These are phyloP conservation scores for Aspergillus nanangensis DNA, from an alignment of 495 filamentous ascomycete genomes.

Conservation along the genomic window DNA sequence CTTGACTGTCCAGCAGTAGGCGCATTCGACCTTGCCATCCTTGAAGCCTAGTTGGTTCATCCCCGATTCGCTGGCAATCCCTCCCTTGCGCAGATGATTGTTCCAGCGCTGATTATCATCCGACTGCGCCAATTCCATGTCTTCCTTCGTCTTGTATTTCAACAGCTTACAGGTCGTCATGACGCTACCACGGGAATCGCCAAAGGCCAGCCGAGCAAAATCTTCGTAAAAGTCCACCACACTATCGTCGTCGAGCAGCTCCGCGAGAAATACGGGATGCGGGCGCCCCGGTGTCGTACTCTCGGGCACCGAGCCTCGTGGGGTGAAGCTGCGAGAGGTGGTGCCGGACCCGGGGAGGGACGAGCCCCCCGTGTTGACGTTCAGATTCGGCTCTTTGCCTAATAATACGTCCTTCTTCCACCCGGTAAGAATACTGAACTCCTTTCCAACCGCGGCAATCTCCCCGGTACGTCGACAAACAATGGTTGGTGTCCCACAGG, in stretches of 20 bases:
- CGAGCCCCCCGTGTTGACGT: conserved; percentile 67
- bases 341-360: conserved; percentile 22
- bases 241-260: conserved; percentile 89
- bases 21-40: conserved; percentile 91
- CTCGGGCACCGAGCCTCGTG: conserved; percentile 31
- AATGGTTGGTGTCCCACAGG: conserved; percentile 82
- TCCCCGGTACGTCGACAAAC: conserved; percentile 91
- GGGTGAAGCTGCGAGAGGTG: conserved; percentile 47
- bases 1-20: conserved; percentile 94
- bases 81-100: conserved; percentile 42
- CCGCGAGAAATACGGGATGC: conserved; percentile 82
- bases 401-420: conserved; percentile 91
- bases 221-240: conserved; percentile 95
- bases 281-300: conserved; percentile 30
- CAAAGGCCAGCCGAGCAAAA: conserved; percentile 86
- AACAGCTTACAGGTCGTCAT: conserved; percentile 81
- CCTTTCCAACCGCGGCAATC: conserved; percentile 86
- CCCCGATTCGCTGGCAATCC: conserved; percentile 70
- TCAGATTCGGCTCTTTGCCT: conserved; percentile 83
- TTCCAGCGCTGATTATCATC: conserved; percentile 44
- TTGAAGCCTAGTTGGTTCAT: conserved; percentile 70
- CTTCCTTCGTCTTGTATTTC: conserved; percentile 80
- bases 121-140: conserved; percentile 39
- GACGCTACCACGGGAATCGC: conserved; percentile 77
- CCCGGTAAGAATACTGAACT: conserved; percentile 89